Evolutionary conservation across 1,284 basidiomycete genomes (phyloP).

Genomic region (Microbotryum violaceum): DNA sequence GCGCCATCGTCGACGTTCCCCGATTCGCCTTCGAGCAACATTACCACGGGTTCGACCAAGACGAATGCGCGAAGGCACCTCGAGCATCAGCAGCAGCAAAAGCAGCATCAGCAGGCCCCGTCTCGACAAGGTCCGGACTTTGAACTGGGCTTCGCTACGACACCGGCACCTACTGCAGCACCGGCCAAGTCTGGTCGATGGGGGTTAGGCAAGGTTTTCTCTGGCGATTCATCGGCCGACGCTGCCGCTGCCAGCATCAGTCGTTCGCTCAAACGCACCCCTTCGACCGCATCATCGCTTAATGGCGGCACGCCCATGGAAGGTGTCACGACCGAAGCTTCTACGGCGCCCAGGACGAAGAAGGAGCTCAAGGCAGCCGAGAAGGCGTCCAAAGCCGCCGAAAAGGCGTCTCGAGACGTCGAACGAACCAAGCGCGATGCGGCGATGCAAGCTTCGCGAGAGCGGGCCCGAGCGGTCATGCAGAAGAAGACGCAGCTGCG

Average conservation of each 20-base stretch:
- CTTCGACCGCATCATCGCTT: slow-evolving; percentile 49
- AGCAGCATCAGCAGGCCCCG: background rate
- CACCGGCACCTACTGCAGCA: background rate
- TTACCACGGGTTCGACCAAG: too few species aligned
- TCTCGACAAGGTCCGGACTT: background rate
- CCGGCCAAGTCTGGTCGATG: slow-evolving; percentile 1
- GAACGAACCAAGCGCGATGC: slow-evolving; percentile 78
- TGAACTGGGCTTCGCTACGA: background rate
- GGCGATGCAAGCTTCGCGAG: slow-evolving; percentile 57
- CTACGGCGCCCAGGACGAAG: slow-evolving; percentile 33
- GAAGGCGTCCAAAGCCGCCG: slow-evolving; percentile 82
- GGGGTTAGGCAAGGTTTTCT: slow-evolving; percentile 3
- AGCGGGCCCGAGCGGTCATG: slow-evolving; percentile 91
- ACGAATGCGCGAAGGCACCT: background rate
- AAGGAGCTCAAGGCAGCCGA: slow-evolving; percentile 59
- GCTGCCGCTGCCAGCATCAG: slow-evolving; percentile 15
- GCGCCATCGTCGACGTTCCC: slow-evolving; percentile 3
- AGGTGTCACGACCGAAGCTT: slow-evolving; percentile 37
- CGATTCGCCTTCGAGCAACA: slow-evolving; percentile 2
- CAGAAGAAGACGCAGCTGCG: slow-evolving; percentile 74
- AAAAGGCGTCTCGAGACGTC: slow-evolving; percentile 71
- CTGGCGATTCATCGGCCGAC: background rate
- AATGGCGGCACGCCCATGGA: slow-evolving; percentile 44
- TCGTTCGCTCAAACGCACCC: slow-evolving; percentile 66
- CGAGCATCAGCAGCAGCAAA: background rate